A percentile compares a stretch with the other conserved stretches of the same genome.
These are phyloP conservation scores for Aspergillus amoenus DNA, from an alignment of 2,329 filamentous ascomycete species.

Conservation along the genomic window DNA sequence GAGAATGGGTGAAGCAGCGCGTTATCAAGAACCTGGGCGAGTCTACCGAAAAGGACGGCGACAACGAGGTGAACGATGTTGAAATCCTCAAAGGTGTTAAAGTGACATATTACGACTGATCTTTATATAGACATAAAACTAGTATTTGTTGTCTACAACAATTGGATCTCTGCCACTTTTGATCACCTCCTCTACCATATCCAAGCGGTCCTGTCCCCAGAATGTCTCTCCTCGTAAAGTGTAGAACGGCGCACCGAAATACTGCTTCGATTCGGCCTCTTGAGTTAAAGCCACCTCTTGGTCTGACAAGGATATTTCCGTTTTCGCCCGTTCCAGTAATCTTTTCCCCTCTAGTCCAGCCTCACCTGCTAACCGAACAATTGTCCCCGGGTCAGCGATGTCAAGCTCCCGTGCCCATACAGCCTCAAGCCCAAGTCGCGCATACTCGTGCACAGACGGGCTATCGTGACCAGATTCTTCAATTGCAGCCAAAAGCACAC, in stretches of 20 bases:
- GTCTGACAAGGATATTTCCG: neutral
- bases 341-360: neutral
- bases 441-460: conserved; percentile 9
- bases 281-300: neutral
- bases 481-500: conserved; percentile 25
- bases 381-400: conserved; percentile 1
- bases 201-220: neutral
- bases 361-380: neutral
- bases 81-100: too few relatives aligned
- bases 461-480: conserved; percentile 5
- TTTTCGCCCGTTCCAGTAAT: neutral
- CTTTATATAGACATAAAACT: too few relatives aligned
- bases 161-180: neutral
- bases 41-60: neutral
- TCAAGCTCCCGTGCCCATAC: conserved; percentile 3
- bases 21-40: conserved; percentile 1
- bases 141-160: too few relatives aligned
- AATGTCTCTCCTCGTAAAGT: neutral
- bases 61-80: too few relatives aligned
- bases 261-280: neutral
- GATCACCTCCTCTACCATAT: neutral
- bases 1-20: conserved; percentile 3
- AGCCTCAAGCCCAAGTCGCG: conserved; percentile 12
- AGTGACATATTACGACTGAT: too few relatives aligned
- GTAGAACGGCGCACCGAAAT: neutral